phyloP scores from a whole-genome alignment of 352 stramenopile species.

The Globisporangium cederbergense region DNA sequence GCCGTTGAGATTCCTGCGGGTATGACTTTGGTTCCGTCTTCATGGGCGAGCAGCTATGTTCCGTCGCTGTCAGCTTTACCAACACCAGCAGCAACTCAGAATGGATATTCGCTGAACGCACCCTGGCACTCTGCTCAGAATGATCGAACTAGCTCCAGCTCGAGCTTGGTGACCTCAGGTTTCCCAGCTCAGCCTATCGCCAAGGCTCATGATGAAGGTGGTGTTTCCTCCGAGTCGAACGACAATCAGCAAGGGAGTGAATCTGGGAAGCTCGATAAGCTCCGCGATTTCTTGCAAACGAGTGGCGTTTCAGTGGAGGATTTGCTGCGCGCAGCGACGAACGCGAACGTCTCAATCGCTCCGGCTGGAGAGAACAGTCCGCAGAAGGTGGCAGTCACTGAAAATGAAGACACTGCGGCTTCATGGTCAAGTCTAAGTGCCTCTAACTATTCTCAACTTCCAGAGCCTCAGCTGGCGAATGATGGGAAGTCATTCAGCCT shows the following conservation, averaged over 20 bases:
- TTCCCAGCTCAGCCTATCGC: background rate
- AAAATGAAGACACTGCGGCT: background rate
- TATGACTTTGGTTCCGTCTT: conserved; percentile 47
- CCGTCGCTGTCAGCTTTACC: too few relatives aligned
- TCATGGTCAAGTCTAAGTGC: background rate
- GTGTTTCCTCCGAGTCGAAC: background rate
- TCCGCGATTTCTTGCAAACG: conserved; percentile 54
- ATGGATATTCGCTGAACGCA: background rate
- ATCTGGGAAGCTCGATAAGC: conserved; percentile 43
- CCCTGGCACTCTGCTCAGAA: background rate
- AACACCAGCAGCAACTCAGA: background rate
- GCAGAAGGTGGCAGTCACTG: background rate
- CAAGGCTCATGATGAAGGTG: background rate
- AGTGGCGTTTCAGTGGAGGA: conserved; percentile 73
- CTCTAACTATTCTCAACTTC: background rate
- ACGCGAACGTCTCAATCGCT: conserved; percentile 33
- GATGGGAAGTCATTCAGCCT: background rate
- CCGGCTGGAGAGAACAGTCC: background rate
- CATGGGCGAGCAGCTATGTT: conserved; percentile 26
- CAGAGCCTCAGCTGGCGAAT: background rate
- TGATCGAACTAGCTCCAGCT: background rate
- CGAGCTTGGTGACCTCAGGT: background rate
- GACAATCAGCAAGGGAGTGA: conserved; percentile 12
- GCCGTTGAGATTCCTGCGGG: conserved; percentile 28
- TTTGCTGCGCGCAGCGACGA: conserved; percentile 61